phyloP scores from a whole-genome alignment of 1,284 basidiomycete genomes.

The Cryptococcus maquisensis region DNA sequence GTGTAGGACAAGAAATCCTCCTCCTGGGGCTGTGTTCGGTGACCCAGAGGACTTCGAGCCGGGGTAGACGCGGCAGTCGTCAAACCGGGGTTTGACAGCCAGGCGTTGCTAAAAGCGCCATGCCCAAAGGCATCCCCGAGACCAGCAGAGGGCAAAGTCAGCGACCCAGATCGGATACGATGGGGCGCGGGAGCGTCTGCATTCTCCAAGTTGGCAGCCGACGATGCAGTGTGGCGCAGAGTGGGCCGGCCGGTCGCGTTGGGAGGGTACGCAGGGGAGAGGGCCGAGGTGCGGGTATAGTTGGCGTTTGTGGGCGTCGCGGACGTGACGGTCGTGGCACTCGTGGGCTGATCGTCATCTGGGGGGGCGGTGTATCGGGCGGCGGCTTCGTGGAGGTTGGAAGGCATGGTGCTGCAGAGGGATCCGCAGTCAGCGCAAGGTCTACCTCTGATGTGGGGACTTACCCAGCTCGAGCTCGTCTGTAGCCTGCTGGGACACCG shows the following conservation, averaged over 20 bases:
- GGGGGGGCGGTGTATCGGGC: constrained; percentile 14
- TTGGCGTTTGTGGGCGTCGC: constrained; percentile 12
- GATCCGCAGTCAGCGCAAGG: background rate
- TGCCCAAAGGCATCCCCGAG: constrained; percentile 81
- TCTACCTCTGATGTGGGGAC: constrained; percentile 11
- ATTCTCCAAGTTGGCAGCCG: constrained; percentile 53
- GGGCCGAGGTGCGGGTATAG: constrained; percentile 33
- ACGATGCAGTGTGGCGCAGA: constrained; percentile 69
- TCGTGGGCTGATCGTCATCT: constrained; percentile 14
- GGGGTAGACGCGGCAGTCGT: constrained; percentile 11
- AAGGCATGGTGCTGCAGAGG: constrained; percentile 41
- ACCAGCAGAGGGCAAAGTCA: constrained; percentile 66
- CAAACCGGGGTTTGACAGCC: constrained; percentile 60
- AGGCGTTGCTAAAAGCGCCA: constrained; percentile 73
- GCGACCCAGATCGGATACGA: constrained; percentile 81
- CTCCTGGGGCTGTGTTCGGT: constrained; percentile 8
- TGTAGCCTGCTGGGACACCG: constrained; percentile 40
- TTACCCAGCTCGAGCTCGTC: constrained; percentile 48
- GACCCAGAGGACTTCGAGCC: constrained; percentile 32
- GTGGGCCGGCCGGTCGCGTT: constrained; percentile 54
- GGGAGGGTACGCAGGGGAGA: constrained; percentile 34
- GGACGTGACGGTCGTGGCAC: constrained; percentile 9
- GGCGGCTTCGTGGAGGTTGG: constrained; percentile 37
- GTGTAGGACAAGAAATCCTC: constrained; percentile 71
- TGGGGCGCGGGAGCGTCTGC: constrained; percentile 55